Conservation (phyloP, 2,329 filamentous ascomycete genomes). For the Calonectria ilicicola region DNA sequence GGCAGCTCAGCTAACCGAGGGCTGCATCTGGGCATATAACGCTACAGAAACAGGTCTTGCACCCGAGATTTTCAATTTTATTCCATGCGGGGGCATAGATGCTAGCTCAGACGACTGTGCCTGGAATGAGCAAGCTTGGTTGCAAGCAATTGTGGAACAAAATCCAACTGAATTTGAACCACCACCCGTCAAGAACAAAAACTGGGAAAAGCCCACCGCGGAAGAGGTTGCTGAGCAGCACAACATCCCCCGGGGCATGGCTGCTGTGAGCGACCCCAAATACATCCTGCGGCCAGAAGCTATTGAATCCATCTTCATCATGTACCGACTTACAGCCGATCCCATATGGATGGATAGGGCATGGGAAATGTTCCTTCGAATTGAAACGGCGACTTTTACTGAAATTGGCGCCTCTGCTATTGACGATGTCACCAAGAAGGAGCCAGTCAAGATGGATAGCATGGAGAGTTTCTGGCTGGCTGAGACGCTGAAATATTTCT, state of each 20-base stretch:
- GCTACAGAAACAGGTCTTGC: constrained; percentile 68
- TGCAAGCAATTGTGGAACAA: constrained; percentile 39
- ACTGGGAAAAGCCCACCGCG: constrained; percentile 40
- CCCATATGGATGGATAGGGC: constrained; percentile 74
- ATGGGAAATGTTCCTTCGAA: constrained; percentile 79
- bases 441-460: constrained; percentile 60
- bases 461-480: constrained; percentile 85
- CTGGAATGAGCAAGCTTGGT: constrained; percentile 49
- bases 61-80: constrained; percentile 67
- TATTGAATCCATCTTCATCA: constrained; percentile 83
- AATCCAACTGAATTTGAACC: constrained; percentile 39
- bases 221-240: constrained; percentile 39
- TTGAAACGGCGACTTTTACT: constrained; percentile 71
- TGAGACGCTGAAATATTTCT: constrained; percentile 77
- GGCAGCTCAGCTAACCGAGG: constrained; percentile 70
- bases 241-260: constrained; percentile 65
- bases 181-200: constrained; percentile 33
- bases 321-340: constrained; percentile 80
- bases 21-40: constrained; percentile 74
- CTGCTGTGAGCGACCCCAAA: constrained; percentile 64
- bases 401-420: constrained; percentile 74
- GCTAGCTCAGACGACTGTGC: constrained; percentile 48
- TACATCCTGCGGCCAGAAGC: constrained; percentile 81
- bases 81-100: constrained; percentile 53
- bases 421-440: constrained; percentile 65